These are phyloP conservation scores for Exophiala alcalophila DNA, from an alignment of 2,329 filamentous ascomycete genomes.

Conservation along the genomic window DNA sequence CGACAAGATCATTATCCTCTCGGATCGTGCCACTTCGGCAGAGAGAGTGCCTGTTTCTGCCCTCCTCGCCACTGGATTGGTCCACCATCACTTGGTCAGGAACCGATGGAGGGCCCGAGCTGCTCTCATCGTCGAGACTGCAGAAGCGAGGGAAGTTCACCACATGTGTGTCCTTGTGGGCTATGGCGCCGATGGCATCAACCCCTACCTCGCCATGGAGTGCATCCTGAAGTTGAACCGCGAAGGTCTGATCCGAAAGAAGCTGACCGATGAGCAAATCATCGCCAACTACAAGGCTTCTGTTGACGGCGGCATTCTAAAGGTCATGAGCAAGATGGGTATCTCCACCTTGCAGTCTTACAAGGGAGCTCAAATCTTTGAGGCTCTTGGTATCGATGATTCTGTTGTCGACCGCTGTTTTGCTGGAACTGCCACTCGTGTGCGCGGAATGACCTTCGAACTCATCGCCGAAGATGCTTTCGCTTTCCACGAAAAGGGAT, in stretches of 20 bases:
- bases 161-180: constrained; percentile 98
- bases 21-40: constrained; percentile 78
- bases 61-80: constrained; percentile 83
- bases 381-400: constrained; percentile 90
- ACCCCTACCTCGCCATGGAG: constrained; percentile 92
- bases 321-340: constrained; percentile 99
- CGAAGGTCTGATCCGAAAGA: constrained; percentile 88
- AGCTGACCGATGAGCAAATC: constrained; percentile 74
- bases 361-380: constrained; percentile 97
- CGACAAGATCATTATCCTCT: constrained; percentile 83
- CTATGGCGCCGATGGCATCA: constrained; percentile 90
- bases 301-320: constrained; percentile 91
- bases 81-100: constrained; percentile 90
- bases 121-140: constrained; percentile 85
- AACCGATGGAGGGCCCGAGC: constrained; percentile 93
- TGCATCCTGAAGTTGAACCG: constrained; percentile 96
- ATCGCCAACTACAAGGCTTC: constrained; percentile 97
- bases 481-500: constrained; percentile 91
- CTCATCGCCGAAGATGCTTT: constrained; percentile 91
- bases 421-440: constrained; percentile 87
- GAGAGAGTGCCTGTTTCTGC: constrained; percentile 83
- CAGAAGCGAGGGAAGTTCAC: constrained; percentile 93
- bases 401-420: constrained; percentile 92
- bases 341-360: constrained; percentile 95
- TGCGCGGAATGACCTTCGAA: constrained; percentile 90